Percentiles rank a stretch among this genome's conserved stretches.
These are phyloP conservation scores for Gilbertella persicaria DNA, from an alignment of 371 early-diverging fungal species.

Conservation along the genomic window DNA sequence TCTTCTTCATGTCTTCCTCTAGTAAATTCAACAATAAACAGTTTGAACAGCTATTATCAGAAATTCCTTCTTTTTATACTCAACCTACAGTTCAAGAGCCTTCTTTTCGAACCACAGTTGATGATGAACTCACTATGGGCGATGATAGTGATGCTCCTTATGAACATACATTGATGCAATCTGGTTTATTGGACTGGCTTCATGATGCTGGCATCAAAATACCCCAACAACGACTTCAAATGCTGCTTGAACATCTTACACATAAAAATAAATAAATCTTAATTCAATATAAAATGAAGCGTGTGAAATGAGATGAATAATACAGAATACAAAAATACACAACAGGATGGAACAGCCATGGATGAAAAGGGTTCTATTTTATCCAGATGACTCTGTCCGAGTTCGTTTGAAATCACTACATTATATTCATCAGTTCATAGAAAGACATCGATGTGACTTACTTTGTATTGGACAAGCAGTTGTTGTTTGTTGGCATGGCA, in stretches of 20 bases:
- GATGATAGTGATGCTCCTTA: slow-evolving; percentile 38
- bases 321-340: neutral
- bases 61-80: neutral
- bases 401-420: neutral
- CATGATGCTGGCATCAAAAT: slow-evolving; percentile 9
- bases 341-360: neutral
- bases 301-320: neutral
- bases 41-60: slow-evolving; percentile 2
- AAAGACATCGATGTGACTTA: neutral
- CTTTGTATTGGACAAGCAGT: slow-evolving; percentile 1
- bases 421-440: too few relatives aligned
- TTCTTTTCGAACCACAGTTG: slow-evolving; percentile 11
- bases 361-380: neutral
- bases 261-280: neutral
- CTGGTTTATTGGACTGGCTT: slow-evolving; percentile 29
- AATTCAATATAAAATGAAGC: neutral
- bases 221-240: slow-evolving; percentile 9
- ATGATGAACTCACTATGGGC: slow-evolving; percentile 30
- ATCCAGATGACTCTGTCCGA: neutral
- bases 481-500: neutral
- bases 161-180: slow-evolving; percentile 28
- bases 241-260: slow-evolving; percentile 13
- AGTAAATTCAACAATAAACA: neutral
- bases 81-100: neutral
- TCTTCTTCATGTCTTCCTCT: neutral